Evolutionary conservation across 495 filamentous ascomycete genomes (phyloP).

Genomic region (Bacidia rubella): DNA sequence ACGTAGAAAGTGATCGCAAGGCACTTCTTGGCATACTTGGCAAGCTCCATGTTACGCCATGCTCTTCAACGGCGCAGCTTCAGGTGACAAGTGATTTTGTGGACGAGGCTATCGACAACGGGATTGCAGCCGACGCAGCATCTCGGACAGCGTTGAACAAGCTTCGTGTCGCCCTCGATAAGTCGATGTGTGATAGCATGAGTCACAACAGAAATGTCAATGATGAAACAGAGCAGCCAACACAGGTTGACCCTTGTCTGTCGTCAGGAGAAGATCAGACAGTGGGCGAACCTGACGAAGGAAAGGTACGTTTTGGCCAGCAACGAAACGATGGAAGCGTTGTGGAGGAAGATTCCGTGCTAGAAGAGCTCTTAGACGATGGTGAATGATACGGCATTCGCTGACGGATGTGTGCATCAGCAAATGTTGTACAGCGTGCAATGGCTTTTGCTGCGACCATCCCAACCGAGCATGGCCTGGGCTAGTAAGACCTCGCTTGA

Average conservation of each 20-base stretch:
- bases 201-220: neutral
- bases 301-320: slow-evolving; percentile 2
- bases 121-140: slow-evolving; percentile 54
- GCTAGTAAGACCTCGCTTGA: neutral
- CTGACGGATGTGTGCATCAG: too few species aligned
- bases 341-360: slow-evolving; percentile 7
- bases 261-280: neutral
- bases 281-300: neutral
- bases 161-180: slow-evolving; percentile 47
- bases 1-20: slow-evolving; percentile 72
- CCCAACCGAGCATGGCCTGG: too few species aligned
- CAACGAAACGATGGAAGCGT: too few species aligned
- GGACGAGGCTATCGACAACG: slow-evolving; percentile 53
- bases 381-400: too few species aligned
- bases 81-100: slow-evolving; percentile 37
- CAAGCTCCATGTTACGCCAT: slow-evolving; percentile 57
- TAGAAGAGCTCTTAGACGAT: slow-evolving; percentile 15
- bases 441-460: too few species aligned
- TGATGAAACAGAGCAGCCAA: slow-evolving; percentile 4
- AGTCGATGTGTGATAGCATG: slow-evolving; percentile 27
- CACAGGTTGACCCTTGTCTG: neutral
- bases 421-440: too few species aligned
- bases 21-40: slow-evolving; percentile 59
- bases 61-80: slow-evolving; percentile 15
- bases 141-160: slow-evolving; percentile 67